Evolutionary conservation across 2,329 filamentous ascomycete species (phyloP).

Genomic region (Onygenales sp.): DNA sequence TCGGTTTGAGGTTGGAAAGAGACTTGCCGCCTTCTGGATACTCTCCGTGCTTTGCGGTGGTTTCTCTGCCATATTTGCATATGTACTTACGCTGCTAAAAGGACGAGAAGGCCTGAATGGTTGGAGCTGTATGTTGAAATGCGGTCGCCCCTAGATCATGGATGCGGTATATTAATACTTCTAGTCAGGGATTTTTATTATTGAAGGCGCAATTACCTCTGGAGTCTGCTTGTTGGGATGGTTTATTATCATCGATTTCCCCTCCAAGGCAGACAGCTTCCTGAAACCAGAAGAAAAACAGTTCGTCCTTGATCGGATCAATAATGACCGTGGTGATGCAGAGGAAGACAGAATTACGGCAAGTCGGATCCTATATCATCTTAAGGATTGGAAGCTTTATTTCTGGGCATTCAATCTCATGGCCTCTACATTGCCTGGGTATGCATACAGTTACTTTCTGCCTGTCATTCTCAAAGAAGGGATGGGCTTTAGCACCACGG

Average conservation of each 20-base stretch:
- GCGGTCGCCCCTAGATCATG: not conserved
- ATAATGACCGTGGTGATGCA: slow-evolving; percentile 27
- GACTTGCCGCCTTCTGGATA: slow-evolving; percentile 16
- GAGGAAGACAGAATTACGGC: slow-evolving; percentile 18
- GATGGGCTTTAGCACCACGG: slow-evolving; percentile 25
- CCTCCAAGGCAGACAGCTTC: slow-evolving; percentile 19
- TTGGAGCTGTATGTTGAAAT: slow-evolving; percentile 25
- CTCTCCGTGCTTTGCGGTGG: slow-evolving; percentile 15
- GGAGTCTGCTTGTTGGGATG: slow-evolving; percentile 20
- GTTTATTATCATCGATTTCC: slow-evolving; percentile 34
- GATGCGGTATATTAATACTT: not conserved
- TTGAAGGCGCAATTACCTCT: slow-evolving; percentile 22
- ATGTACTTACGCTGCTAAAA: slow-evolving; percentile 22
- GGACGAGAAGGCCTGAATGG: slow-evolving; percentile 23
- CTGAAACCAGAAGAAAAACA: slow-evolving; percentile 15
- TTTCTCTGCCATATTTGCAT: slow-evolving; percentile 29
- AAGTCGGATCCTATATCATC: slow-evolving; percentile 16
- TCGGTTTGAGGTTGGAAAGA: slow-evolving; percentile 26
- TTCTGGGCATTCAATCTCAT: slow-evolving; percentile 26
- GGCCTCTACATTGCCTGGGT: slow-evolving; percentile 13
- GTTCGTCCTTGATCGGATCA: slow-evolving; percentile 26
- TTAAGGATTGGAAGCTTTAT: slow-evolving; percentile 29
- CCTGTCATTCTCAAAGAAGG: slow-evolving; percentile 28
- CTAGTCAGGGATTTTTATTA: slow-evolving; percentile 15
- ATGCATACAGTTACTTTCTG: slow-evolving; percentile 29